These are phyloP conservation scores for Termitomyces sp. DNA, from an alignment of 768 basidiomycete genomes.

Conservation along the genomic window DNA sequence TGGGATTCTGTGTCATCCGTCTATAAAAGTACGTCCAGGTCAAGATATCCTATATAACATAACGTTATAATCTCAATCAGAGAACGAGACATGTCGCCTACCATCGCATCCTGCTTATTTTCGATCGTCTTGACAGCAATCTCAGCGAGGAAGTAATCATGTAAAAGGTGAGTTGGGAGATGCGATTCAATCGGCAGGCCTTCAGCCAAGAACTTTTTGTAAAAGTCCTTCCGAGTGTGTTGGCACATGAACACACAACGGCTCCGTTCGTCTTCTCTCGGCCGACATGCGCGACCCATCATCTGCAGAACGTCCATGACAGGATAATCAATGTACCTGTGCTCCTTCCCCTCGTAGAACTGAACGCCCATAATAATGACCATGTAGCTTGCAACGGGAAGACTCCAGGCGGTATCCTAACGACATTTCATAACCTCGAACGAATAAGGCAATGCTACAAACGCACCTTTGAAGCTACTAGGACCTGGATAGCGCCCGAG, in stretches of 20 bases:
- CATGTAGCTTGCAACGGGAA: slow-evolving; percentile 94
- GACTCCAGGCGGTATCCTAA: slow-evolving; percentile 93
- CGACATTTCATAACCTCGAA: neutral
- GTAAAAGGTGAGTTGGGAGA: slow-evolving; percentile 81
- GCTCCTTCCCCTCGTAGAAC: slow-evolving; percentile 93
- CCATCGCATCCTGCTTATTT: slow-evolving; percentile 98
- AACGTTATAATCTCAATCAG: neutral
- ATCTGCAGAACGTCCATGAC: slow-evolving; percentile 98
- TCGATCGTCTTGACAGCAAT: slow-evolving; percentile 98
- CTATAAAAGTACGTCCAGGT: slow-evolving; percentile 99
- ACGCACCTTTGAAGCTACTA: slow-evolving; percentile 86
- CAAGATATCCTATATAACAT: slow-evolving; percentile 67
- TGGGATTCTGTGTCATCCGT: slow-evolving; percentile 95
- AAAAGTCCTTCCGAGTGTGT: slow-evolving; percentile 96
- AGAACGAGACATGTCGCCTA: slow-evolving; percentile 20
- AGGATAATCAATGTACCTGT: slow-evolving; percentile 96
- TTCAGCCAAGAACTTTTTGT: slow-evolving; percentile 96
- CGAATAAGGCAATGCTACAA: neutral
- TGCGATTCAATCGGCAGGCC: slow-evolving; percentile 98
- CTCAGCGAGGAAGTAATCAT: slow-evolving; percentile 97
- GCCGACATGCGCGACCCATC: slow-evolving; percentile 98
- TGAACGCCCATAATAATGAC: slow-evolving; percentile 99
- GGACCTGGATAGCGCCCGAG: slow-evolving; percentile 89
- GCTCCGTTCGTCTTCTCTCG: slow-evolving; percentile 80
- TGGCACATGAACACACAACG: slow-evolving; percentile 97